Conservation (phyloP, 305 asterid species). For the Solanum hybrid region DNA sequence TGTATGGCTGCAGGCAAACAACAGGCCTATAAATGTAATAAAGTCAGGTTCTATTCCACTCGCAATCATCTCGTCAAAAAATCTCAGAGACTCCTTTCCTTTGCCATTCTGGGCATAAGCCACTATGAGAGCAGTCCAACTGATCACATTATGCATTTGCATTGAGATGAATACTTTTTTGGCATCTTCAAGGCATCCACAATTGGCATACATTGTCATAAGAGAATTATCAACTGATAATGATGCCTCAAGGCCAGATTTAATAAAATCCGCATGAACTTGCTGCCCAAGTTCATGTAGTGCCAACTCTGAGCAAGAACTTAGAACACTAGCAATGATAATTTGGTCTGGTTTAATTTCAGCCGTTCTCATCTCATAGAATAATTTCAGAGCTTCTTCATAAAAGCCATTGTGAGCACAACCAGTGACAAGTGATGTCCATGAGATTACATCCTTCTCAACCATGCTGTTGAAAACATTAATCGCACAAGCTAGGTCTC, state of each 20-base stretch:
- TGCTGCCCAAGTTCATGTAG: slow-evolving; percentile 63
- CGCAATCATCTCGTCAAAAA: slow-evolving; percentile 50
- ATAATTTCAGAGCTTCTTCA: slow-evolving; percentile 52
- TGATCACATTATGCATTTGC: slow-evolving; percentile 48
- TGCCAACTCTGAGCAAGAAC: slow-evolving; percentile 70
- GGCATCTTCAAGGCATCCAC: slow-evolving; percentile 61
- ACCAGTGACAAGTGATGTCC: slow-evolving; percentile 81
- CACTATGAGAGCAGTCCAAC: slow-evolving; percentile 78
- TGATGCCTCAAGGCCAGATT: slow-evolving; percentile 33
- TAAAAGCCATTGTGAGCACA: slow-evolving; percentile 50
- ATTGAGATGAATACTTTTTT: slow-evolving; percentile 42
- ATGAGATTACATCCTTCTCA: slow-evolving; percentile 72
- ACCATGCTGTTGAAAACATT: slow-evolving; percentile 29
- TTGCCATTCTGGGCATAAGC: slow-evolving; percentile 69
- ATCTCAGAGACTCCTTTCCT: slow-evolving; percentile 40
- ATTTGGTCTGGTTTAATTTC: slow-evolving; percentile 46
- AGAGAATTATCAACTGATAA: slow-evolving; percentile 65
- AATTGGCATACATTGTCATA: slow-evolving; percentile 57
- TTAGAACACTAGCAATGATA: slow-evolving; percentile 49
- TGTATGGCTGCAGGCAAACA: slow-evolving; percentile 86
- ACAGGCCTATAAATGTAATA: slow-evolving; percentile 65
- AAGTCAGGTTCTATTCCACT: slow-evolving; percentile 61
- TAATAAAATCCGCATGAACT: slow-evolving; percentile 48
- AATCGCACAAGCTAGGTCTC: slow-evolving; percentile 31
- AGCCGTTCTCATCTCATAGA: slow-evolving; percentile 42